A percentile compares a stretch with the other conserved stretches of the same genome.
Conservation (phyloP, 2,329 filamentous ascomycete genomes). For the Fusarium poae region DNA sequence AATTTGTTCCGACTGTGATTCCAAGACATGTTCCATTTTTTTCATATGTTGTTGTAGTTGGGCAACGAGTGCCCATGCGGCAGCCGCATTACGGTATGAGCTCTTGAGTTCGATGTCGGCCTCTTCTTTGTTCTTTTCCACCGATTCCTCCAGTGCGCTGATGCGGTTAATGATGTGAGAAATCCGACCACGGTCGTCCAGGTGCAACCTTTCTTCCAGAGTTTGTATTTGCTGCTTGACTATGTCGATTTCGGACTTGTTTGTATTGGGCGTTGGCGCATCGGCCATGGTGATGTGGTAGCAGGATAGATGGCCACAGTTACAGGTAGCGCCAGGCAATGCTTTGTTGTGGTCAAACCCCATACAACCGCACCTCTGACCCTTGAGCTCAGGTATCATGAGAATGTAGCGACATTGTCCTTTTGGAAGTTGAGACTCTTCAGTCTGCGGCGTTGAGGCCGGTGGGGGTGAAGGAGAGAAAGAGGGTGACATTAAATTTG, state of each 20-base stretch:
- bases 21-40: conserved; percentile 54
- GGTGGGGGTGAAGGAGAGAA: conserved; percentile 43
- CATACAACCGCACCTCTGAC: conserved; percentile 70
- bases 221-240: conserved; percentile 47
- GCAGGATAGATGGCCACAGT: conserved; percentile 71
- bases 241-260: conserved; percentile 56
- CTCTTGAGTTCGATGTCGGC: conserved; percentile 65
- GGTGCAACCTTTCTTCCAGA: conserved; percentile 53
- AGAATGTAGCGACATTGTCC: conserved; percentile 72
- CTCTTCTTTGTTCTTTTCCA: conserved; percentile 66
- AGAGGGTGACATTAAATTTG: conserved; percentile 48
- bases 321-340: conserved; percentile 67
- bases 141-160: conserved; percentile 65
- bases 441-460: conserved; percentile 48
- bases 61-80: conserved; percentile 66
- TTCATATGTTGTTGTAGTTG: conserved; percentile 58
- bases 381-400: conserved; percentile 67
- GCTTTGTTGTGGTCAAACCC: conserved; percentile 67
- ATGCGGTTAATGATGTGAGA: conserved; percentile 60
- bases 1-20: conserved; percentile 58
- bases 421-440: conserved; percentile 65
- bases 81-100: conserved; percentile 67
- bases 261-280: conserved; percentile 61
- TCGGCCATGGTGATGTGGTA: conserved; percentile 67
- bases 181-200: conserved; percentile 55